phyloP scores from a whole-genome alignment of 2,329 filamentous ascomycete species.

The Pyrenochaeta sp. region DNA sequence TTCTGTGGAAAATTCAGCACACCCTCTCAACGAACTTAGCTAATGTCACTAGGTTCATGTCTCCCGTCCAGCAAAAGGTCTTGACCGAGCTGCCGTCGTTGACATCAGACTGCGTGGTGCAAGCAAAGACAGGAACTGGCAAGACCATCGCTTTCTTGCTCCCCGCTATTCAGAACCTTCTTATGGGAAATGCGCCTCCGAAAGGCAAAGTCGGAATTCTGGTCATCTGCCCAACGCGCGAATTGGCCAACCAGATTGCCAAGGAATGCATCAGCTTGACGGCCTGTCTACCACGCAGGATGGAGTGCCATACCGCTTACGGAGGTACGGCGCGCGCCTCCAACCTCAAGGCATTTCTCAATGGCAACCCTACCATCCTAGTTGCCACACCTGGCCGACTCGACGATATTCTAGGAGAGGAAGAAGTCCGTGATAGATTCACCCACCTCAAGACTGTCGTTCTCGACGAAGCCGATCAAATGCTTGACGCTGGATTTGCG shows the following conservation, averaged over 20 bases:
- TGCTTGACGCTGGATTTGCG: constrained; percentile 62
- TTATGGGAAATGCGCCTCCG: constrained; percentile 41
- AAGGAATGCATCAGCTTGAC: constrained; percentile 55
- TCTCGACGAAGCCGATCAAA: constrained; percentile 54
- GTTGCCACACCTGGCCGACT: constrained; percentile 59
- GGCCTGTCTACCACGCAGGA: constrained; percentile 45
- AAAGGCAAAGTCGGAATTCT: constrained; percentile 54
- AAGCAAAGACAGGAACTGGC: constrained; percentile 60
- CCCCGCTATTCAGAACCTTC: constrained; percentile 56
- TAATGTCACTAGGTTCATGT: constrained; percentile 52
- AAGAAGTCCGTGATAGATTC: constrained; percentile 56
- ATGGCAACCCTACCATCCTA: constrained; percentile 51
- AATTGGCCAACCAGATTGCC: constrained; percentile 60
- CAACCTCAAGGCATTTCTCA: constrained; percentile 43
- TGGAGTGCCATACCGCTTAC: constrained; percentile 56
- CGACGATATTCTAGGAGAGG: constrained; percentile 55
- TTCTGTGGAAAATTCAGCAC: background rate
- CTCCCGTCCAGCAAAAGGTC: constrained; percentile 63
- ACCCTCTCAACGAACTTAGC: background rate
- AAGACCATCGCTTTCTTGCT: constrained; percentile 60
- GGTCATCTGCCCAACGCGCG: constrained; percentile 58
- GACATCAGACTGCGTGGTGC: constrained; percentile 62
- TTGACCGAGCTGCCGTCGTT: constrained; percentile 59
- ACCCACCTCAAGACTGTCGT: constrained; percentile 55
- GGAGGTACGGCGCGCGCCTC: constrained; percentile 48